Evolutionary conservation across 2,329 filamentous ascomycete species (phyloP).

Genomic region (Lizonia empirigonia): DNA sequence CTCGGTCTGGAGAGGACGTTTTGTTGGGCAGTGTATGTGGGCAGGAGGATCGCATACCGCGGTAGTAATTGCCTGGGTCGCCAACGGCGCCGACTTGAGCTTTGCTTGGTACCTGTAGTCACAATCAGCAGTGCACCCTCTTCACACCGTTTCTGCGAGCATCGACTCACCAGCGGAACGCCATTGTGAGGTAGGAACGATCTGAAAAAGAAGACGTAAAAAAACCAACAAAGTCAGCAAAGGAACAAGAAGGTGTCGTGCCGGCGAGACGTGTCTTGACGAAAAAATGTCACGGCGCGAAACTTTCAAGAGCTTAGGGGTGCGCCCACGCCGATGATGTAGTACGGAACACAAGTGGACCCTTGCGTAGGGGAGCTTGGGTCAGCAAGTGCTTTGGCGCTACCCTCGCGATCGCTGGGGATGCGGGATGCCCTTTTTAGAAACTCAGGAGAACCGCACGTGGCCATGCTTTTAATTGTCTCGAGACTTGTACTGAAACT

Average conservation of each 20-base stretch:
- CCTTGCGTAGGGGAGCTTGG: constrained; percentile 16
- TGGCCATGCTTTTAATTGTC: background rate
- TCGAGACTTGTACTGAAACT: background rate
- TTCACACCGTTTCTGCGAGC: background rate
- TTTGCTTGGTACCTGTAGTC: constrained; percentile 77
- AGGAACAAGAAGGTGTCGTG: background rate
- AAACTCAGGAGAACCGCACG: constrained; percentile 8
- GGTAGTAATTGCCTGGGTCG: constrained; percentile 90
- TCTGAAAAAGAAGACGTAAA: too few relatives aligned
- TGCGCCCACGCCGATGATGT: constrained; percentile 21
- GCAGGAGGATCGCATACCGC: constrained; percentile 56
- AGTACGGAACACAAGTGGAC: constrained; percentile 16
- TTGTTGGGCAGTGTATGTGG: too few relatives aligned
- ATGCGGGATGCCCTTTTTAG: constrained; percentile 3
- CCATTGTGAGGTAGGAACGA: too few relatives aligned
- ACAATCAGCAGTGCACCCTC: background rate
- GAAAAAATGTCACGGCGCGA: constrained; percentile 1
- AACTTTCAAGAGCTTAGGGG: constrained; percentile 9
- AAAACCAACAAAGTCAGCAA: too few relatives aligned
- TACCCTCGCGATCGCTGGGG: constrained; percentile 11
- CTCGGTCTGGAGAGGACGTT: too few relatives aligned
- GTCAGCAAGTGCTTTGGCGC: constrained; percentile 1
- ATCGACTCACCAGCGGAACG: constrained; percentile 50
- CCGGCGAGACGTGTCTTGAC: background rate
- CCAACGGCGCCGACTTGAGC: constrained; percentile 78